Evolutionary conservation across 768 basidiomycete genomes (phyloP).

Genomic region (Aureoboletus auriporus): DNA sequence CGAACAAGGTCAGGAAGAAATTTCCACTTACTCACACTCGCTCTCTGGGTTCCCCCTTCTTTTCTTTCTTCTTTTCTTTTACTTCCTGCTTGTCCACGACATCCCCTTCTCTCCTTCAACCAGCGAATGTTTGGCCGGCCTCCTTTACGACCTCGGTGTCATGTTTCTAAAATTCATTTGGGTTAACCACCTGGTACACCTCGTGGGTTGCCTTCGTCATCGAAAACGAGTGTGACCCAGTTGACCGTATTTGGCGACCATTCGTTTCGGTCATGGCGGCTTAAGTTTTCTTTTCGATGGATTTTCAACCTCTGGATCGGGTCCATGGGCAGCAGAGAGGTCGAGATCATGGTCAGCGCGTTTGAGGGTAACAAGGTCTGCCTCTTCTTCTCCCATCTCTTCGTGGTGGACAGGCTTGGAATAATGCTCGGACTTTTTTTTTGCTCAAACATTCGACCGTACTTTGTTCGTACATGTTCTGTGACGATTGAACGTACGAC

Average conservation of each 20-base stretch:
- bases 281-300: constrained; percentile 88
- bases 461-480: constrained; percentile 74
- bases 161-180: constrained; percentile 67
- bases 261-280: constrained; percentile 69
- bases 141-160: constrained; percentile 61
- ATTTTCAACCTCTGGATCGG: constrained; percentile 39
- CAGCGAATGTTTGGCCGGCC: constrained; percentile 66
- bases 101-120: constrained; percentile 75
- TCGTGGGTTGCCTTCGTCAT: constrained; percentile 82
- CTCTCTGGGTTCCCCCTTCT: constrained; percentile 89
- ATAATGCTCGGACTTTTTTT: constrained; percentile 93
- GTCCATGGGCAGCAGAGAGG: constrained; percentile 37
- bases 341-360: constrained; percentile 84
- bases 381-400: constrained; percentile 42
- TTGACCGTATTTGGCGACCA: constrained; percentile 56
- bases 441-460: constrained; percentile 96
- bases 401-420: constrained; percentile 77
- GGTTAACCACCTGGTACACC: constrained; percentile 77
- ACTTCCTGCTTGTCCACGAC: constrained; percentile 77
- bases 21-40: constrained; percentile 42
- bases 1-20: neutral
- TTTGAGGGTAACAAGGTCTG: constrained; percentile 86
- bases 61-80: constrained; percentile 84
- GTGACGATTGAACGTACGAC: neutral
- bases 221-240: constrained; percentile 76